Evolutionary conservation across 306 rosid genomes (phyloP), one percentile per base, ranked within the genome.

Genomic region (Ammopiptanthus mongolicus): DNA sequence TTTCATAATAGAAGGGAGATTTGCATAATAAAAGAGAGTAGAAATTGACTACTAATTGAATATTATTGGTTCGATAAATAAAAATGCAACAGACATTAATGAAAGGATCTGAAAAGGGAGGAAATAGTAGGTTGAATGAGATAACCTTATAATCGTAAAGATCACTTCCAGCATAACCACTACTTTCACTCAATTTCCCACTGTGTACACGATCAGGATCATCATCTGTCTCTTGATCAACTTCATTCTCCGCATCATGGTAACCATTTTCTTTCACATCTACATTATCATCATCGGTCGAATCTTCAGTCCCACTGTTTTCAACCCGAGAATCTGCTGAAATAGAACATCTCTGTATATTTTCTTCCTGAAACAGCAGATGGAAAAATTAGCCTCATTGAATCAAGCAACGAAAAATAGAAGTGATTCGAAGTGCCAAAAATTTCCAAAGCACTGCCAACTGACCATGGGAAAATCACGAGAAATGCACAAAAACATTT

Each of bases 101-200:
- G 61, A 76, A 3, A n/a, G 19, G 17, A 28, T 22, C 33, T 0
- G 8, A 52, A 19, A 73, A 69, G 37, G 1, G 76, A 46, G 48
- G 19, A 37, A 62, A 81, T 56, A 70, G 65, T 33, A 48, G 72
- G 47, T 4, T 5, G 46, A 62, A 69, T 56, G 67, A 57, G 70
- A 75, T 74, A 66, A 92, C 99, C 99, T 96, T 96, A 76, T 90
- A 89, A 86, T 96, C 98, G 39, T 96, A 96, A 71, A 96, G 98
- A 84, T 96, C 99, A 57, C 98, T 92, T 65, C 97, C 99, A 51
- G 89, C 97, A 88, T 86, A 96, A 80, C 97, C 99, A 80, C 99
- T 96, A 79, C 99, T 92, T 85, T 92, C 98, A 71, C 99, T 96
- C 83, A 90, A 80, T 80, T 92, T 96, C 69, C 99, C 98, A 84